phyloP scores from a whole-genome alignment of 2,329 filamentous ascomycete species.

The Trichoderma afroharzianum region DNA sequence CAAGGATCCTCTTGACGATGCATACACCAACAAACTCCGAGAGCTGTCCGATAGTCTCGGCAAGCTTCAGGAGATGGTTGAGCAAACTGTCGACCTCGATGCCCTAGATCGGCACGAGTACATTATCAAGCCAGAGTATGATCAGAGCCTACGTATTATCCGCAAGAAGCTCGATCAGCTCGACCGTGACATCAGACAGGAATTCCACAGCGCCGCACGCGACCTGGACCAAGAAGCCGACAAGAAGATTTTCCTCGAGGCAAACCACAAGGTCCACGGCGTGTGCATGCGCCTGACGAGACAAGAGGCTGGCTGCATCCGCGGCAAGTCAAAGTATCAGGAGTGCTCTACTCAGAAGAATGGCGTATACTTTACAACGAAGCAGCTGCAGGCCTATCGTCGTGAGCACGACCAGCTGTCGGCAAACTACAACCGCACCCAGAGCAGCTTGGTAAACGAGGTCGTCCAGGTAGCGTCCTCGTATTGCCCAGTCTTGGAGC shows the following conservation, averaged over 20 bases:
- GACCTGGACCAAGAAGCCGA: slow-evolving; percentile 91
- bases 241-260: slow-evolving; percentile 95
- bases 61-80: slow-evolving; percentile 95
- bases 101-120: slow-evolving; percentile 96
- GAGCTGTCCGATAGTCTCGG: slow-evolving; percentile 73
- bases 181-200: slow-evolving; percentile 74
- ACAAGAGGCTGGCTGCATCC: slow-evolving; percentile 86
- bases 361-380: slow-evolving; percentile 95
- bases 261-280: slow-evolving; percentile 87
- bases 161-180: slow-evolving; percentile 86
- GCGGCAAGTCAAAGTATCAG: slow-evolving; percentile 84
- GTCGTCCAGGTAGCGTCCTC: slow-evolving; percentile 91
- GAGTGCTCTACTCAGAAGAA: slow-evolving; percentile 99
- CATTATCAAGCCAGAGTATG: slow-evolving; percentile 98
- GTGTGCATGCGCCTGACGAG: slow-evolving; percentile 95
- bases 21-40: slow-evolving; percentile 81
- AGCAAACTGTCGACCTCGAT: slow-evolving; percentile 94
- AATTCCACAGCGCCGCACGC: slow-evolving; percentile 70
- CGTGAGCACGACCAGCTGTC: slow-evolving; percentile 92
- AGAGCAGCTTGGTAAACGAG: slow-evolving; percentile 84
- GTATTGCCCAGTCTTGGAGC: slow-evolving; percentile 89
- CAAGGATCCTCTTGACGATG: slow-evolving; percentile 76
- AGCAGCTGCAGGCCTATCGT: slow-evolving; percentile 71
- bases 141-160: slow-evolving; percentile 83
- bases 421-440: slow-evolving; percentile 91